Base-by-base conservation (phyloP, 2,329 filamentous ascomycete species). In the Bipolaris sorokiniana region DNA sequence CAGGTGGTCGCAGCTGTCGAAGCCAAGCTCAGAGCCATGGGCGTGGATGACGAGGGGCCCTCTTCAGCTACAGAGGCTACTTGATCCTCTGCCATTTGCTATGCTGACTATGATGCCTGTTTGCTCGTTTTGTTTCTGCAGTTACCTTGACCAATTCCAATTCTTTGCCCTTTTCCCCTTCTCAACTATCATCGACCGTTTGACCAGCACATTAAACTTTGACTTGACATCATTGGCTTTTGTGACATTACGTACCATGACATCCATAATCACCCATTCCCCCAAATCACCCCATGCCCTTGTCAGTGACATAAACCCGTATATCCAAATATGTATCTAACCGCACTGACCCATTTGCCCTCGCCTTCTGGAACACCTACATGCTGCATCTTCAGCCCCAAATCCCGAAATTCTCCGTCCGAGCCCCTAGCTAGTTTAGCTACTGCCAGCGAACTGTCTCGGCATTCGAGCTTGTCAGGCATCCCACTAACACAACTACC, bases 1-100 rank as follows among this genome's bases (percentile, higher is more conserved):
- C 84, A 85, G 10, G 75, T 90, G 5, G 66, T 89, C 51, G 81
- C 80, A 67, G 80, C 78, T 46, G 78, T 90, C 18, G 83, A 88
- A 64, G 81, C 78, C 48, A 87, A 83, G 60, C 75, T 89, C 20
- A 60, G 63, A 54, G 70, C 69, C 2, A 63, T 76, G 6, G 61
- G 63, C 7, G 65, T 74, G 16, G 69, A 70, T 26, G 72, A 69
- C 31, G 72, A 69, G 48, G 58, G 56, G 7, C 55, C 51, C 3
- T 59, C 62, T n/a, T 62, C 65, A 18, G 65, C 56, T 33, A 48
- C 58, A 15, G 62, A 66, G 51, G 61, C 58, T 42, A 56, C 47
- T 16, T 67, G 36, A 64, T 15, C 13, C 6, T 3, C 28, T 22
- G 2, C 5, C 13, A 1, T 10, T 10, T 9, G 1, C 37, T 10